Base-by-base conservation (phyloP, 768 basidiomycete genomes). In the Termitomyces sp. region DNA sequence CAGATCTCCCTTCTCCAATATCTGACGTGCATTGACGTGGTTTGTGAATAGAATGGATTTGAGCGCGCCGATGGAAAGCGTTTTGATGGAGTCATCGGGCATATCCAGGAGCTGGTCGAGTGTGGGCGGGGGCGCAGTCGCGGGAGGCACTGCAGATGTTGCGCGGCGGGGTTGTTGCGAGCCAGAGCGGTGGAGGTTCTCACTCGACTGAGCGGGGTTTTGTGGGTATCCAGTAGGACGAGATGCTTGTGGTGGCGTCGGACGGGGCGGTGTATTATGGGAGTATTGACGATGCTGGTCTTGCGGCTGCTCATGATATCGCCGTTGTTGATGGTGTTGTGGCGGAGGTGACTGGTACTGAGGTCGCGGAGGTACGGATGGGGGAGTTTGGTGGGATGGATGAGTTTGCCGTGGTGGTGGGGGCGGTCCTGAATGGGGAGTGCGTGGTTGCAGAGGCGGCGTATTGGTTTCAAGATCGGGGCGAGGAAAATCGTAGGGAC, bases 1-100 rank as follows among this genome's bases (percentile, higher is more conserved):
- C n/a, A 94, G 70, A 51, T 94, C 92, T 24, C 78, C 74, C 75
- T 97, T 97, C 75, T 97, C 94, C n/a, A 96, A 73, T 2, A 94
- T 74, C 65, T 86, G 76, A 44, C 85, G 81, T 30, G 90, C 84
- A 62, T 84, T 82, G 43, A 96, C 90, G 56, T 89, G 92, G 62
- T 94, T 92, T 54, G 84, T 84, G 66, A 85, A 92, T 22, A 97
- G 70, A 20, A 96, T 80, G 2, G 79, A 77, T 68, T 97, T 97
- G 48, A 97, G 76, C n/a, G 79, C 72, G 24, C 83, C 74, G 54
- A 95, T 83, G 7, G 87, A 83, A 14, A 96, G 75, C 3, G 77
- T 70, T 2, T 77, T 68, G n/a, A 95, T 71, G 14, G 78, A 75
- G 7, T 80, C 80, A 1, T 76, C 67, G 0, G 82, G 70, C 77